These are phyloP conservation scores for Sisymbrium irio DNA, from an alignment of 345 rosid genomes.

Conservation along the genomic window DNA sequence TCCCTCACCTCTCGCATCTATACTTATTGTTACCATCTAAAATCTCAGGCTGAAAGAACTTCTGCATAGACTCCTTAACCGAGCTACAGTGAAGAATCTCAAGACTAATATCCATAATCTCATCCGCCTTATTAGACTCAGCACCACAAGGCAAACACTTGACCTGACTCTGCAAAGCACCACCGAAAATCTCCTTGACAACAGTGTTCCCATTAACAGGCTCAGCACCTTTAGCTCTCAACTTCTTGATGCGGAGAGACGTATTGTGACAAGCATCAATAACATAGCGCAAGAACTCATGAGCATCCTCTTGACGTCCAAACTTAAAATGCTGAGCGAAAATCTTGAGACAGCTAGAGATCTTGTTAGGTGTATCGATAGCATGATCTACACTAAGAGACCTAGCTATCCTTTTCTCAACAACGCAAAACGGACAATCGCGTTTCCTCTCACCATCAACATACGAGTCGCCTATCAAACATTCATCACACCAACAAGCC, in stretches of 20 bases:
- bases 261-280: constrained; percentile 96
- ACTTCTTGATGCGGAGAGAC: constrained; percentile 77
- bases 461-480: constrained; percentile 55
- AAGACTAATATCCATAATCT: constrained; percentile 95
- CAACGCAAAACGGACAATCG: constrained; percentile 87
- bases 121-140: constrained; percentile 92
- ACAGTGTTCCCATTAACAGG: constrained; percentile 41
- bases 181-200: constrained; percentile 93
- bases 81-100: constrained; percentile 70
- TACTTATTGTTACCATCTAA: constrained; percentile 96
- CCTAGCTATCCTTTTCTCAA: constrained; percentile 74
- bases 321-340: constrained; percentile 70
- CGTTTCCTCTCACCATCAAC: constrained; percentile 53
- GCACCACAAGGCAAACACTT: constrained; percentile 82
- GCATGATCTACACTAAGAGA: constrained; percentile 64
- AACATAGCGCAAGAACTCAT: constrained; percentile 88
- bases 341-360: constrained; percentile 59
- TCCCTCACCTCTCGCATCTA: constrained; percentile 75
- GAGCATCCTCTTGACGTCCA: constrained; percentile 96
- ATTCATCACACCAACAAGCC: neutral
- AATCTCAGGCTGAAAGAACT: constrained; percentile 85
- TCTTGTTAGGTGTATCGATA: constrained; percentile 66
- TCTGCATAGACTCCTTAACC: constrained; percentile 73
- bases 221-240: constrained; percentile 50
- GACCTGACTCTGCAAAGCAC: constrained; percentile 93